A percentile compares a stretch with the other conserved stretches of the same genome.
Evolutionary conservation across 805 yeast species (phyloP).

Genomic region (Hanseniaspora lachancei): DNA sequence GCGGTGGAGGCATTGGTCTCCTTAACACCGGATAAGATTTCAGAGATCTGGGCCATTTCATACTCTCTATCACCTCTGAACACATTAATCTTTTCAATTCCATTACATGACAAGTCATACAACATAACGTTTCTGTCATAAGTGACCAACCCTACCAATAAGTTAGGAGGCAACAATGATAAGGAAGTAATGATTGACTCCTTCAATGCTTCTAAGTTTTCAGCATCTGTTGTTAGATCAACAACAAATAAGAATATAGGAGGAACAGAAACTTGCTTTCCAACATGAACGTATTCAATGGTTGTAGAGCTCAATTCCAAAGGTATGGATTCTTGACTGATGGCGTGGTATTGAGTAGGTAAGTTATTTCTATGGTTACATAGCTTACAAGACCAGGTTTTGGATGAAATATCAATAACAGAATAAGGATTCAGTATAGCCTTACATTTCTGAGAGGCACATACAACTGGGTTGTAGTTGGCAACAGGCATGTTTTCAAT

Average conservation of each 20-base stretch:
- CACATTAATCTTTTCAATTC: conserved; percentile 60
- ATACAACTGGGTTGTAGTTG: conserved; percentile 71
- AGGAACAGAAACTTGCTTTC: conserved; percentile 68
- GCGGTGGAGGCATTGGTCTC: conserved; percentile 25
- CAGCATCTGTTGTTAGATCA: conserved; percentile 82
- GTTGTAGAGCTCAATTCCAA: conserved; percentile 65
- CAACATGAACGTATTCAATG: conserved; percentile 62
- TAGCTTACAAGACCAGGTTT: conserved; percentile 74
- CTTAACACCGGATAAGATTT: conserved; percentile 48
- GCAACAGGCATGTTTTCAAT: conserved; percentile 66
- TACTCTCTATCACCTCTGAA: conserved; percentile 87
- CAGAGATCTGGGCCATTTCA: conserved; percentile 39
- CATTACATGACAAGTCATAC: conserved; percentile 62
- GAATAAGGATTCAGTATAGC: conserved; percentile 81
- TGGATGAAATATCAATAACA: conserved; percentile 60
- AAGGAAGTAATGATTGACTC: conserved; percentile 66
- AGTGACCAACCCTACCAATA: conserved; percentile 76
- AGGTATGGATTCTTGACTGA: conserved; percentile 67
- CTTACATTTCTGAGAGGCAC: conserved; percentile 66
- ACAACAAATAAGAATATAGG: conserved; percentile 78
- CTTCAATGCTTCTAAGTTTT: conserved; percentile 69
- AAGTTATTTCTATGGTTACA: conserved; percentile 68
- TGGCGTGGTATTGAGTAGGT: conserved; percentile 68
- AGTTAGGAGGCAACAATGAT: conserved; percentile 75
- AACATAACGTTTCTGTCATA: conserved; percentile 79